Evolutionary conservation across 805 yeast genomes (phyloP).

Genomic region (Candida oleophila): DNA sequence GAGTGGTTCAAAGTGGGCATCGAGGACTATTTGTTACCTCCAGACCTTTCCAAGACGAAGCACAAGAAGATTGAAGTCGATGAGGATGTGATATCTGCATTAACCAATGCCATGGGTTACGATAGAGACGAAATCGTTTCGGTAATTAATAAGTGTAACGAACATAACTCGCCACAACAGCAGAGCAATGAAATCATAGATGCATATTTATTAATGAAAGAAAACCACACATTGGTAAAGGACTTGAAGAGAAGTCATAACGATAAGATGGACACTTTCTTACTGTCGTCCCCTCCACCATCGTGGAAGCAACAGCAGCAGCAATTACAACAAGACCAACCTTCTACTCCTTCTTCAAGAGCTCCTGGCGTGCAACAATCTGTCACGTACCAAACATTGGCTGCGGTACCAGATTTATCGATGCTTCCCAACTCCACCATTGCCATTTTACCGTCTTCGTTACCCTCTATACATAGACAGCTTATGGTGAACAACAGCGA

Average conservation of each 20-base stretch:
- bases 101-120: constrained; percentile 85
- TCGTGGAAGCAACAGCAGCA: constrained; percentile 27
- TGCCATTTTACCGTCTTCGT: constrained; percentile 88
- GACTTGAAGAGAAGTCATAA: constrained; percentile 56
- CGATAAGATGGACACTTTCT: constrained; percentile 56
- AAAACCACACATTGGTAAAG: constrained; percentile 67
- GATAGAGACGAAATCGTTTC: constrained; percentile 79
- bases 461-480: constrained; percentile 93
- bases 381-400: constrained; percentile 46
- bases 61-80: constrained; percentile 53
- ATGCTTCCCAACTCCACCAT: constrained; percentile 74
- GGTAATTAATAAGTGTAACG: constrained; percentile 56
- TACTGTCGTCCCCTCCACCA: constrained; percentile 63
- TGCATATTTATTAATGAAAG: constrained; percentile 80
- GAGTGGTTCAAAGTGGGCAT: constrained; percentile 87
- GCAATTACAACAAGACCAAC: constrained; percentile 5
- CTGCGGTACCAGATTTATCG: constrained; percentile 46
- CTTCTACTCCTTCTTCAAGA: constrained; percentile 13
- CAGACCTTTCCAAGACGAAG: constrained; percentile 39
- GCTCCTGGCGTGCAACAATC: constrained; percentile 47
- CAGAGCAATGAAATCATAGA: constrained; percentile 72
- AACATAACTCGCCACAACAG: constrained; percentile 25
- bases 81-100: constrained; percentile 71
- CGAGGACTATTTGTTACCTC: constrained; percentile 75
- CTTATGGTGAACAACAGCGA: constrained; percentile 65